These are phyloP conservation scores for Kurtzmaniella cleridarum DNA, from an alignment of 805 yeast genomes.

Conservation along the genomic window DNA sequence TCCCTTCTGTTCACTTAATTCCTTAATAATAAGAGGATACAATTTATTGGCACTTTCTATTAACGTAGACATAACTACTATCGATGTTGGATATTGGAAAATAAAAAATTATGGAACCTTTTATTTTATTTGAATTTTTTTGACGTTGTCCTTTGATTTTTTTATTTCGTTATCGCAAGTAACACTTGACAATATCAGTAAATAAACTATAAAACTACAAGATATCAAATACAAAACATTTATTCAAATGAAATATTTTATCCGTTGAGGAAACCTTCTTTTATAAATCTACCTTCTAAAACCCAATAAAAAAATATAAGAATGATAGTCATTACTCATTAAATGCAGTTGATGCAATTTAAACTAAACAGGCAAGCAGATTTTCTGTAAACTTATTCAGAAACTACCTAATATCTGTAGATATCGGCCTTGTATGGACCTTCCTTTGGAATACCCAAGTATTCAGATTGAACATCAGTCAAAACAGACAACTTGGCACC, in stretches of 20 bases:
- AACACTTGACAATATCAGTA: too few species aligned
- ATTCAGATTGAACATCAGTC: slow-evolving; percentile 79
- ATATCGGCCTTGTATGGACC: slow-evolving; percentile 98
- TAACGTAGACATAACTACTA: background rate
- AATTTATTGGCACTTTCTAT: slow-evolving; percentile 17
- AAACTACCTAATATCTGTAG: slow-evolving; percentile 80
- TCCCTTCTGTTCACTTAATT: slow-evolving; percentile 20
- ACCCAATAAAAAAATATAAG: slow-evolving; percentile 12
- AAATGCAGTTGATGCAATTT: slow-evolving; percentile 45
- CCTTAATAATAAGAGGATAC: slow-evolving; percentile 22
- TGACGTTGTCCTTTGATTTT: too few species aligned
- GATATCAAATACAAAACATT: background rate
- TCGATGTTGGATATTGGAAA: too few species aligned
- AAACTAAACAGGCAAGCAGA: slow-evolving; percentile 17
- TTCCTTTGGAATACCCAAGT: slow-evolving; percentile 83
- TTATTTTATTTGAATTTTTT: too few species aligned
- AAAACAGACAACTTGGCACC: slow-evolving; percentile 82
- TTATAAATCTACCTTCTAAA: slow-evolving; percentile 21
- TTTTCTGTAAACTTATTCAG: background rate
- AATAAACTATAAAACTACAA: background rate
- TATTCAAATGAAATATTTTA: slow-evolving; percentile 7
- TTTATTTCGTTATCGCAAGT: too few species aligned
- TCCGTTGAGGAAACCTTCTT: slow-evolving; percentile 40
- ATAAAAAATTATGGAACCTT: too few species aligned
- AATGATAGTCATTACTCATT: slow-evolving; percentile 18